Conservation (phyloP, 2,329 filamentous ascomycete genomes). For the Lasiodiplodia sp. region DNA sequence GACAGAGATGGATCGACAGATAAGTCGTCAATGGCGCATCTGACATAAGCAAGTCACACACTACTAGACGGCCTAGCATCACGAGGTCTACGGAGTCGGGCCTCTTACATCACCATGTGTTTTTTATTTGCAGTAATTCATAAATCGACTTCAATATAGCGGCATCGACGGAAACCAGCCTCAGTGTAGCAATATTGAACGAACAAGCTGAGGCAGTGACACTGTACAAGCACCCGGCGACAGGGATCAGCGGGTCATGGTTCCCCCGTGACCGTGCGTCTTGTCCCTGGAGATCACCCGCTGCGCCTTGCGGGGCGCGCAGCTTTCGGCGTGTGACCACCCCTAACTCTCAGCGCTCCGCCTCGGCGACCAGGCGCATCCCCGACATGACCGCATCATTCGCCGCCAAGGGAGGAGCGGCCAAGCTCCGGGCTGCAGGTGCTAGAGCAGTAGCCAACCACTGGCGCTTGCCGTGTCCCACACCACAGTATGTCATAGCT, state of each 20-base stretch:
- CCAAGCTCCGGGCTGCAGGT: conserved; percentile 12
- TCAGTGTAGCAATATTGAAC: neutral
- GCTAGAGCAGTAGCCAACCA: conserved; percentile 3
- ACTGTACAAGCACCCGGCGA: neutral
- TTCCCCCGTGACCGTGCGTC: conserved; percentile 3
- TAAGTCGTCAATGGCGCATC: neutral
- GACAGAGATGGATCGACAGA: neutral
- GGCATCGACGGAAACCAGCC: neutral
- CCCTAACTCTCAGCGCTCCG: neutral
- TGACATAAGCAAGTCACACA: neutral
- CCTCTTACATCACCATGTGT: neutral
- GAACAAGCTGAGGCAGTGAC: neutral
- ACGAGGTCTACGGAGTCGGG: neutral
- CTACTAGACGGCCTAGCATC: neutral
- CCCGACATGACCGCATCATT: conserved; percentile 14
- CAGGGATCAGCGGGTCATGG: too few species aligned
- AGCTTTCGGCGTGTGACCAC: neutral
- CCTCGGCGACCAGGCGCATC: too few species aligned
- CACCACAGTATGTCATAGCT: conserved; percentile 12
- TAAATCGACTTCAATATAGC: too few species aligned
- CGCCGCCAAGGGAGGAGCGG: conserved; percentile 8
- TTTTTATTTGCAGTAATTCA: neutral
- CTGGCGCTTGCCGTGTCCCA: conserved; percentile 2
- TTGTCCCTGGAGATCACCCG: conserved; percentile 23
- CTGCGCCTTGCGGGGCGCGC: conserved; percentile 5